Conservation (phyloP, 2,329 filamentous ascomycete genomes). For the Ascochyta lentis region DNA sequence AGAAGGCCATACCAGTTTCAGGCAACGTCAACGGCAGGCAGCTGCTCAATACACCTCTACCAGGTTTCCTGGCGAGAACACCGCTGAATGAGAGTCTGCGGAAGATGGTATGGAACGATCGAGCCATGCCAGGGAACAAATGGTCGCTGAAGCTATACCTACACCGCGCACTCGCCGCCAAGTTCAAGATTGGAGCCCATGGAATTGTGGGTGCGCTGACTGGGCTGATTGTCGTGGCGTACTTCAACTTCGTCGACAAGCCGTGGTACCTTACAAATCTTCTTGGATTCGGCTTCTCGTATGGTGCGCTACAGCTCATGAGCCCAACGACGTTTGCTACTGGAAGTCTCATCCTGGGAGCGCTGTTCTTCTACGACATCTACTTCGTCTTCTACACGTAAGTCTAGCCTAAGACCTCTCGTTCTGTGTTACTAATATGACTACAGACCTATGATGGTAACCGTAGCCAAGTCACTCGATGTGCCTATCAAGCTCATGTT, state of each 20-base stretch:
- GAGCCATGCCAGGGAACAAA: slow-evolving; percentile 58
- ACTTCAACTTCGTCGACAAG: slow-evolving; percentile 68
- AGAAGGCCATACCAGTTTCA: slow-evolving; percentile 43
- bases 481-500: slow-evolving; percentile 93
- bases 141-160: slow-evolving; percentile 61
- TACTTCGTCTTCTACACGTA: slow-evolving; percentile 87
- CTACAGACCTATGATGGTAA: slow-evolving; percentile 77
- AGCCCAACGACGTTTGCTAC: slow-evolving; percentile 89
- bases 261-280: slow-evolving; percentile 82
- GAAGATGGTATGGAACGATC: slow-evolving; percentile 57
- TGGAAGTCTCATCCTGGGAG: slow-evolving; percentile 76
- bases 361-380: slow-evolving; percentile 93
- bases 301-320: slow-evolving; percentile 80
- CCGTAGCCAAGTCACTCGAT: slow-evolving; percentile 86
- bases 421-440: not conserved
- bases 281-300: slow-evolving; percentile 86
- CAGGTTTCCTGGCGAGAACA: slow-evolving; percentile 57
- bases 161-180: slow-evolving; percentile 58
- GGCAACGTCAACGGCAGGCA: slow-evolving; percentile 31
- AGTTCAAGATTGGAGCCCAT: slow-evolving; percentile 61
- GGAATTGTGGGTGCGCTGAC: slow-evolving; percentile 63
- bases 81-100: slow-evolving; percentile 50
- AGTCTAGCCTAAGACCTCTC: slow-evolving; percentile 41
- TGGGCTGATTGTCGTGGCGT: slow-evolving; percentile 64
- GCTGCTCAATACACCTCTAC: slow-evolving; percentile 55